Evolutionary conservation across 129 eudicot species (phyloP).

Genomic region (Ambrosia artemisiifolia): DNA sequence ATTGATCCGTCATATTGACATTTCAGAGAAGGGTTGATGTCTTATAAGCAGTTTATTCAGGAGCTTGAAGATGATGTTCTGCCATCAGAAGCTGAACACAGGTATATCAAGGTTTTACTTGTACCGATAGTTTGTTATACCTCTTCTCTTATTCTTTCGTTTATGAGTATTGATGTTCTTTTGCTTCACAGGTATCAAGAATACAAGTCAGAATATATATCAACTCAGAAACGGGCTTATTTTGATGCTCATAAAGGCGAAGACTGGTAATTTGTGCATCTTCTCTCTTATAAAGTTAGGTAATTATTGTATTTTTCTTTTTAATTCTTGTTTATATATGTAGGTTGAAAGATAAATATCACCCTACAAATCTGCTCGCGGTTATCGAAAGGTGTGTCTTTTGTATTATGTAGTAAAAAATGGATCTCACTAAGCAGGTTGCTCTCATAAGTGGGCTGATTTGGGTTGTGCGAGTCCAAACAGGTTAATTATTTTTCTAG

Average conservation of each 20-base stretch:
- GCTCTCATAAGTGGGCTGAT: neutral
- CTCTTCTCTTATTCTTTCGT: neutral
- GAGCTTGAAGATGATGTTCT: constrained; percentile 98
- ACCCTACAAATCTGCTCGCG: constrained; percentile 82
- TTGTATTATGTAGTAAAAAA: constrained; percentile 11
- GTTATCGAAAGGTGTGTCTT: constrained; percentile 78
- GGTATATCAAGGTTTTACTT: constrained; percentile 38
- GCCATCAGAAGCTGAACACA: constrained; percentile 96
- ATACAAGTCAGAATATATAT: constrained; percentile 86
- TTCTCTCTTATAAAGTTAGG: neutral
- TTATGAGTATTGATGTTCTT: neutral
- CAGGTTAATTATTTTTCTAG: neutral
- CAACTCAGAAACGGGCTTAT: constrained; percentile 89
- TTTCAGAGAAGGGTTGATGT: constrained; percentile 95
- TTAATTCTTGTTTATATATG: constrained; percentile 22
- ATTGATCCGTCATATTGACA: constrained; percentile 10
- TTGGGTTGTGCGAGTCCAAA: neutral
- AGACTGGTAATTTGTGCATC: constrained; percentile 62
- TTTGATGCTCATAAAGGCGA: constrained; percentile 92
- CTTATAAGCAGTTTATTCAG: constrained; percentile 97
- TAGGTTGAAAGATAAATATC: constrained; percentile 97
- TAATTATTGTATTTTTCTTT: constrained; percentile 9
- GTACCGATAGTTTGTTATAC: neutral
- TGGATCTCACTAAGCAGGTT: too few species aligned
- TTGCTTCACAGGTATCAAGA: constrained; percentile 74